Percentiles rank a stretch among this genome's conserved stretches.
Evolutionary conservation across 441 rosid species (phyloP).

Genomic region (Rhodomyrtus psidioides): DNA sequence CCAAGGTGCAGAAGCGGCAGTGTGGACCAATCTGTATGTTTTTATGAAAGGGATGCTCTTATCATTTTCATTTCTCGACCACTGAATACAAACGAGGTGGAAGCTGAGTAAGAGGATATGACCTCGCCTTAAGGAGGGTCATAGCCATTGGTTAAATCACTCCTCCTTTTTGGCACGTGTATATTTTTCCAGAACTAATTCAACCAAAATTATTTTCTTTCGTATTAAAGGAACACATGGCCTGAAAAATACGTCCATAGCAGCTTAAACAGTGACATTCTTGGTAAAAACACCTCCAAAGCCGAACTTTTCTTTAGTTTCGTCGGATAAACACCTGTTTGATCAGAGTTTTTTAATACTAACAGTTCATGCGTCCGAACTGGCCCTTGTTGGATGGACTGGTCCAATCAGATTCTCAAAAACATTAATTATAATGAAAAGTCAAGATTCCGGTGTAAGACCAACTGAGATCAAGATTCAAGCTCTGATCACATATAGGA

Average conservation of each 20-base stretch:
- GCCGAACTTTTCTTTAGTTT: background rate
- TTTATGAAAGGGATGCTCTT: background rate
- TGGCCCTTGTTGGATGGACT: background rate
- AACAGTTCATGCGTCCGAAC: background rate
- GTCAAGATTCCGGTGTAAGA: background rate
- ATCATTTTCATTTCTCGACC: background rate
- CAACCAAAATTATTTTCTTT: background rate
- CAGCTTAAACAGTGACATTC: background rate
- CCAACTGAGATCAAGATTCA: background rate
- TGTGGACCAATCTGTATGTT: background rate
- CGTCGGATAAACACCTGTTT: background rate
- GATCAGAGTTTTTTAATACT: background rate
- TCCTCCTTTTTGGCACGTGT: background rate
- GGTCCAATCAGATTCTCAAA: background rate
- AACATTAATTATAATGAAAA: background rate
- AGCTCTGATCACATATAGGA: background rate
- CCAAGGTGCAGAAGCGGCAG: background rate
- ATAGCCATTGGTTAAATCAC: background rate
- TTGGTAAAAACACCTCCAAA: background rate
- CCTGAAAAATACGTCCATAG: background rate
- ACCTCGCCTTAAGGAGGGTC: background rate
- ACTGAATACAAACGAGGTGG: background rate
- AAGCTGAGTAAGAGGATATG: background rate
- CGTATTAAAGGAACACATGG: background rate
- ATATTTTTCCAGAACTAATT: background rate